Percentiles rank a stretch among this genome's conserved stretches.
These are phyloP conservation scores for Coemansia sp. DNA, from an alignment of 192 early-diverging fungal species.

Conservation along the genomic window DNA sequence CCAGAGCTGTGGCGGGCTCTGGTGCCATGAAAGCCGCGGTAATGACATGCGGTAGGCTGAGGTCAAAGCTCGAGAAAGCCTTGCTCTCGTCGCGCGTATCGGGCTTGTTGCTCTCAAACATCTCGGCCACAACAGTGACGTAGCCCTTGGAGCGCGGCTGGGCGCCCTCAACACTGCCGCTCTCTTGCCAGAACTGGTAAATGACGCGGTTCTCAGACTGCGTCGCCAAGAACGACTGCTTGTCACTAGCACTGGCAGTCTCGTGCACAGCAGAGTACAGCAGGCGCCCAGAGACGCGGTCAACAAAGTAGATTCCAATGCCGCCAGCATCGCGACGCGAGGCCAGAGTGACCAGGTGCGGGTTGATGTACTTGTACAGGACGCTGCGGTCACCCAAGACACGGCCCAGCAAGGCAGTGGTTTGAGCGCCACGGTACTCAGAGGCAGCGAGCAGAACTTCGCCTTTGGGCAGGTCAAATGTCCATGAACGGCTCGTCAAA, in stretches of 20 bases:
- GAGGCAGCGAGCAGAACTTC: constrained; percentile 56
- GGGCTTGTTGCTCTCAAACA: constrained; percentile 76
- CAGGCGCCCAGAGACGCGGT: constrained; percentile 83
- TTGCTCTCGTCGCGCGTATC: constrained; percentile 71
- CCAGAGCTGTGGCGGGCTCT: constrained; percentile 72
- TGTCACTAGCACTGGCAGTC: constrained; percentile 43
- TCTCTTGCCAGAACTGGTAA: constrained; percentile 81
- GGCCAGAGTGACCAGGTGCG: constrained; percentile 78
- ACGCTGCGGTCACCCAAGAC: constrained; percentile 94
- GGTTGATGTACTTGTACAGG: constrained; percentile 99
- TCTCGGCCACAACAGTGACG: constrained; percentile 78
- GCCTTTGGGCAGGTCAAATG: constrained; percentile 56
- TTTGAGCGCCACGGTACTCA: constrained; percentile 47
- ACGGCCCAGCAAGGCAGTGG: constrained; percentile 85
- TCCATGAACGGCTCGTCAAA: constrained; percentile 38
- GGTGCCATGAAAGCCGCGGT: constrained; percentile 76
- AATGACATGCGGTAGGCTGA: constrained; percentile 67
- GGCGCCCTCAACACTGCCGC: constrained; percentile 8
- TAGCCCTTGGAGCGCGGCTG: constrained; percentile 60
- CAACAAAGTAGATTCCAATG: constrained; percentile 77
- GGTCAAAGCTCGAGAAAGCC: constrained; percentile 72
- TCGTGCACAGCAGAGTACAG: constrained; percentile 69
- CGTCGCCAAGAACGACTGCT: constrained; percentile 61
- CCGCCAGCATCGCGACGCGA: constrained; percentile 48
- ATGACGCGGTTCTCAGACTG: constrained; percentile 89